A percentile compares a stretch with the other conserved stretches of the same genome.
These are phyloP conservation scores for Moesziomyces sp. DNA, from an alignment of 1,284 basidiomycete species.

Conservation along the genomic window DNA sequence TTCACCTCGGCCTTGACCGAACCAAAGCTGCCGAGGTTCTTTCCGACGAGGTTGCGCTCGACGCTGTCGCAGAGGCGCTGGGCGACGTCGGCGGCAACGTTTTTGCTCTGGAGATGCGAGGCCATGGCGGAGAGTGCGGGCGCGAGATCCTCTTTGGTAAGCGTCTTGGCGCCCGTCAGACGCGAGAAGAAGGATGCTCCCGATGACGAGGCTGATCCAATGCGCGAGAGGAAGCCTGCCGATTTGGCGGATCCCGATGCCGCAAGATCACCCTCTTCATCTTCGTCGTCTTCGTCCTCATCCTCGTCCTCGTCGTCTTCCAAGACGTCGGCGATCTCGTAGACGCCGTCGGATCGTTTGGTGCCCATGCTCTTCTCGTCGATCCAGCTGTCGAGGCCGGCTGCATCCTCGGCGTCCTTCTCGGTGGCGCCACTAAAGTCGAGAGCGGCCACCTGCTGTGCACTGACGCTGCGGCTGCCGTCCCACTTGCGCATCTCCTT, in stretches of 20 bases:
- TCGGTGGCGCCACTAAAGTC: constrained; percentile 79
- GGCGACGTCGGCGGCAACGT: constrained; percentile 94
- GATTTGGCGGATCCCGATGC: constrained; percentile 31
- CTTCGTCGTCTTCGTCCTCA: constrained; percentile 72
- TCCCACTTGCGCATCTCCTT: constrained; percentile 94
- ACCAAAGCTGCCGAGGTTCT: constrained; percentile 69
- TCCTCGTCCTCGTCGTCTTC: constrained; percentile 38
- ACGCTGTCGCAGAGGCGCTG: constrained; percentile 94
- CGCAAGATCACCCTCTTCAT: constrained; percentile 71
- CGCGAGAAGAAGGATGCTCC: constrained; percentile 69
- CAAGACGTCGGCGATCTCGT: constrained; percentile 90
- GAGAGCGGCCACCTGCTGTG: constrained; percentile 86
- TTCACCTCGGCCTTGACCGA: constrained; percentile 84
- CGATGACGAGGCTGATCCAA: constrained; percentile 62
- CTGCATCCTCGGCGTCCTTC: constrained; percentile 68
- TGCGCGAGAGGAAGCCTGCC: constrained; percentile 73
- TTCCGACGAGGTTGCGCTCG: constrained; percentile 86
- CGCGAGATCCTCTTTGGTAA: constrained; percentile 84
- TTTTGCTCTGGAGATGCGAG: constrained; percentile 97
- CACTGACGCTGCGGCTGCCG: constrained; percentile 76
- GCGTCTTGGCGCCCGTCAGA: constrained; percentile 77
- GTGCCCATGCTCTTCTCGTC: constrained; percentile 81
- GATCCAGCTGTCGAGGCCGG: constrained; percentile 68
- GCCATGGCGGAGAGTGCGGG: constrained; percentile 94
- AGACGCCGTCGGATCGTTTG: constrained; percentile 82